phyloP scores from a whole-genome alignment of 768 basidiomycete species.

The Thelephora ganbajun region DNA sequence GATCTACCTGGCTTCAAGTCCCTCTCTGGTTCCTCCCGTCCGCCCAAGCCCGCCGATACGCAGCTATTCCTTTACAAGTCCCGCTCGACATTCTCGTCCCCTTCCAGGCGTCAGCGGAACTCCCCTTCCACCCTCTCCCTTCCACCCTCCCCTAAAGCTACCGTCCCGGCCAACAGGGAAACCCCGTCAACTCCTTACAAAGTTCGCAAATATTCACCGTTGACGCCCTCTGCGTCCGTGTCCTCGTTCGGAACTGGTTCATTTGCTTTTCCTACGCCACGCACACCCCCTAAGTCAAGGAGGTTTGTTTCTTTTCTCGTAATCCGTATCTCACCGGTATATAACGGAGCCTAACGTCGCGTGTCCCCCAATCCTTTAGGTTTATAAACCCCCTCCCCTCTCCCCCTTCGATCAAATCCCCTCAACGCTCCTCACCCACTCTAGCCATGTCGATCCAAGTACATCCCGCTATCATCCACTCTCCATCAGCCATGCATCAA shows the following conservation, averaged over 20 bases:
- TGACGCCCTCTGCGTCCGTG: neutral
- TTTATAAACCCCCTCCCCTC: slow-evolving; percentile 1
- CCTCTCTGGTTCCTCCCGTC: too few relatives aligned
- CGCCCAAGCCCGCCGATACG: too few relatives aligned
- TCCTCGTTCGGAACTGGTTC: neutral
- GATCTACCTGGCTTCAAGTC: too few relatives aligned
- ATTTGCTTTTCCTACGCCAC: neutral
- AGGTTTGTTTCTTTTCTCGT: neutral
- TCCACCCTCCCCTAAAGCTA: too few relatives aligned
- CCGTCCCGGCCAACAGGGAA: too few relatives aligned
- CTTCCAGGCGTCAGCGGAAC: too few relatives aligned
- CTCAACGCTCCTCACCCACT: slow-evolving; percentile 18
- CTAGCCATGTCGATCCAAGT: slow-evolving; percentile 24
- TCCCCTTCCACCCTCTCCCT: too few relatives aligned
- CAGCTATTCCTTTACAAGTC: too few relatives aligned
- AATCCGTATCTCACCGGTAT: too few relatives aligned
- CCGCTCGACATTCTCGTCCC: too few relatives aligned
- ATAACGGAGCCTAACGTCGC: neutral
- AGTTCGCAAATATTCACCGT: neutral
- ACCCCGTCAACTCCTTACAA: neutral
- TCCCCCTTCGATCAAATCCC: slow-evolving; percentile 5
- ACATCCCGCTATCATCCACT: slow-evolving; percentile 14
- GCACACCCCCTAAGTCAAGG: neutral
- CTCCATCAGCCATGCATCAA: slow-evolving; percentile 7
- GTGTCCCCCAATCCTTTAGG: neutral